Conservation (phyloP, 768 basidiomycete genomes). For the Crassisporium funariophilum region DNA sequence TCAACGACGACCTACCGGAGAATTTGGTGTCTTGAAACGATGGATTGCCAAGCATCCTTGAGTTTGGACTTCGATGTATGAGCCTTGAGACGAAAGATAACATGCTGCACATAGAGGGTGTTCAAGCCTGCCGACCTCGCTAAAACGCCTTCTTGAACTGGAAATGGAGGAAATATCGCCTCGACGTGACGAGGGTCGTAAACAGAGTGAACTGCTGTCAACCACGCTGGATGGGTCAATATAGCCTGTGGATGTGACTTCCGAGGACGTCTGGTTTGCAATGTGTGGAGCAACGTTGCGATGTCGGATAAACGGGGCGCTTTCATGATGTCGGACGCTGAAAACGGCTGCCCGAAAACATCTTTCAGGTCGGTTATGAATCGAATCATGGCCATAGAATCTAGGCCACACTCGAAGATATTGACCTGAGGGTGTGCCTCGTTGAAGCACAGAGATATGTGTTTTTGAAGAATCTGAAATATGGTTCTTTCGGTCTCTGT, state of each 20-base stretch:
- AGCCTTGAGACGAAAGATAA: constrained; percentile 32
- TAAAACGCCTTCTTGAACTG: constrained; percentile 50
- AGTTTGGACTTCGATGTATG: constrained; percentile 23
- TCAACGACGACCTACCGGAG: constrained; percentile 23
- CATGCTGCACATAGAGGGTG: constrained; percentile 47
- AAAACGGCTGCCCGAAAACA: constrained; percentile 19
- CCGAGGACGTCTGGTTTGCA: not conserved
- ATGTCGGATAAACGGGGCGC: constrained; percentile 27
- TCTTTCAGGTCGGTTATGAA: constrained; percentile 27
- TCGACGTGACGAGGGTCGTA: constrained; percentile 23
- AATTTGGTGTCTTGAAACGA: constrained; percentile 27
- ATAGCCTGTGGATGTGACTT: not conserved
- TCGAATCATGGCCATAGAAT: constrained; percentile 32
- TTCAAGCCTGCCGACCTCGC: constrained; percentile 39
- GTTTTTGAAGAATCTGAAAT: constrained; percentile 23
- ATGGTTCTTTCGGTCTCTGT: constrained; percentile 19
- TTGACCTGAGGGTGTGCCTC: constrained; percentile 26
- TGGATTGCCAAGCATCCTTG: constrained; percentile 35
- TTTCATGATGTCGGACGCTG: constrained; percentile 33
- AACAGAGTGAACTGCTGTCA: constrained; percentile 13
- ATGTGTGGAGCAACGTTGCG: constrained; percentile 12
- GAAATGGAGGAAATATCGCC: constrained; percentile 40
- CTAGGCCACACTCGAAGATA: constrained; percentile 33
- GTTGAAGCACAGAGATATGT: constrained; percentile 19
- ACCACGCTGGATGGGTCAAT: too few relatives aligned